These are phyloP conservation scores for Thalassiosira profunda DNA, from an alignment of 108 stramenopile species.

Conservation along the genomic window DNA sequence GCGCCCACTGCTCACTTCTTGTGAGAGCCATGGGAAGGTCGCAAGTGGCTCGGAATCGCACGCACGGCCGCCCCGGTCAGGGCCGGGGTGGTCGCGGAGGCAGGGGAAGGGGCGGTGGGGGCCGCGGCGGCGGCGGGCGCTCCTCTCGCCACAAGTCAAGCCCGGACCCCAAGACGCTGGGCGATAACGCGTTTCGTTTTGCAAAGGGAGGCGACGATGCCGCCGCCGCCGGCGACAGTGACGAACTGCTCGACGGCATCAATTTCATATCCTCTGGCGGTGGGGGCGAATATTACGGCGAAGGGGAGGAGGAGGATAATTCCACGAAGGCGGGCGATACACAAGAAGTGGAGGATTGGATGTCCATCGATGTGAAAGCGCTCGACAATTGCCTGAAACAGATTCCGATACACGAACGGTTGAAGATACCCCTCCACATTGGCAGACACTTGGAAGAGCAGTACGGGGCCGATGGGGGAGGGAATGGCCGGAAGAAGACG, in stretches of 20 bases:
- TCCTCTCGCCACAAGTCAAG: background rate
- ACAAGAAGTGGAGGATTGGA: slow-evolving; percentile 8
- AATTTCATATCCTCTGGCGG: background rate
- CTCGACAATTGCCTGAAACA: slow-evolving; percentile 10
- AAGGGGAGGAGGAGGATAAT: background rate
- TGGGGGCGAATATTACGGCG: slow-evolving; percentile 11
- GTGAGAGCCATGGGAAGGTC: slow-evolving; percentile 26
- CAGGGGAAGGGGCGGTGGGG: background rate
- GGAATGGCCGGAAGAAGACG: slow-evolving; percentile 20
- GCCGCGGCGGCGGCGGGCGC: background rate
- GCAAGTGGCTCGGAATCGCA: slow-evolving; percentile 29
- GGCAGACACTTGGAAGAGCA: slow-evolving; percentile 6
- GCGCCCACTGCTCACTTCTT: too few species aligned
- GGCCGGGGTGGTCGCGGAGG: slow-evolving; percentile 16
- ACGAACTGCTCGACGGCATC: slow-evolving; percentile 2
- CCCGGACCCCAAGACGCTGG: slow-evolving; percentile 1
- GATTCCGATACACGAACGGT: slow-evolving; percentile 27
- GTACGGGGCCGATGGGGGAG: background rate
- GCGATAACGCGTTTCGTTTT: slow-evolving; percentile 14
- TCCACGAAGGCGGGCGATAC: background rate
- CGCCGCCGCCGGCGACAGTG: background rate
- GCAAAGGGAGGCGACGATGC: background rate
- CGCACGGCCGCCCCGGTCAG: slow-evolving; percentile 17
- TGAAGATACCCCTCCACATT: slow-evolving; percentile 18
- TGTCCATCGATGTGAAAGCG: slow-evolving; percentile 9